Evolutionary conservation across 768 basidiomycete genomes (phyloP).

Genomic region (Serpula lacrymans): DNA sequence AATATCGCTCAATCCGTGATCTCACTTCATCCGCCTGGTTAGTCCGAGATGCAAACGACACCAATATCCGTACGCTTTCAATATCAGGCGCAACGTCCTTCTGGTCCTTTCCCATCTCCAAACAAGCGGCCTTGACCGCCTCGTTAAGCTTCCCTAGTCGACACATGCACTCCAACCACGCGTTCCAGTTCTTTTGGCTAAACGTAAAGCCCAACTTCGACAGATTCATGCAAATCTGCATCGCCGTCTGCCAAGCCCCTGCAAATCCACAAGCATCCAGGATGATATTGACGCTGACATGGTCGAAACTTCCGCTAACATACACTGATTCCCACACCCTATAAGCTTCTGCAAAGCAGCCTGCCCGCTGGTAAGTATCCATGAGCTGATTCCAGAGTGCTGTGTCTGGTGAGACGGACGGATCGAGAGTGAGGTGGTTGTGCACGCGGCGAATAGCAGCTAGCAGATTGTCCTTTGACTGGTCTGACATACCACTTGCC

Average conservation of each 20-base stretch:
- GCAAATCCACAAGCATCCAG: constrained; percentile 79
- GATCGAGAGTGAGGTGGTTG: constrained; percentile 74
- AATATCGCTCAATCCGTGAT: constrained; percentile 40
- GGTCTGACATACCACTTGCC: constrained; percentile 29
- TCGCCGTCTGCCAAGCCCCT: constrained; percentile 46
- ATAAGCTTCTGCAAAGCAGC: constrained; percentile 66
- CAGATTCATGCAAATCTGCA: constrained; percentile 52
- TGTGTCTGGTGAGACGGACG: constrained; percentile 67
- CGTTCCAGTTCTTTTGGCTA: constrained; percentile 72
- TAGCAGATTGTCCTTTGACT: constrained; percentile 33
- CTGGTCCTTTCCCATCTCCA: constrained; percentile 55
- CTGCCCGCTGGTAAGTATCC: constrained; percentile 83
- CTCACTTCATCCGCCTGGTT: constrained; percentile 44
- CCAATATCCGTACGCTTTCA: constrained; percentile 49
- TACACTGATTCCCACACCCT: constrained; percentile 79
- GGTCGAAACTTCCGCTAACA: constrained; percentile 53
- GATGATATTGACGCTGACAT: constrained; percentile 74
- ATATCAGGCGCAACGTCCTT: constrained; percentile 44
- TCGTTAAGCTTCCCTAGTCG: constrained; percentile 62
- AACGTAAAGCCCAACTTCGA: constrained; percentile 46
- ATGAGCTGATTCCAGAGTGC: constrained; percentile 81
- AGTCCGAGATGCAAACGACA: constrained; percentile 47
- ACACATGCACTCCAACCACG: constrained; percentile 85
- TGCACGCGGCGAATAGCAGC: constrained; percentile 63
- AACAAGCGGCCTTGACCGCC: constrained; percentile 59